Evolutionary conservation across 345 rosid genomes (phyloP).

Genomic region (Citrus mangshanensis): DNA sequence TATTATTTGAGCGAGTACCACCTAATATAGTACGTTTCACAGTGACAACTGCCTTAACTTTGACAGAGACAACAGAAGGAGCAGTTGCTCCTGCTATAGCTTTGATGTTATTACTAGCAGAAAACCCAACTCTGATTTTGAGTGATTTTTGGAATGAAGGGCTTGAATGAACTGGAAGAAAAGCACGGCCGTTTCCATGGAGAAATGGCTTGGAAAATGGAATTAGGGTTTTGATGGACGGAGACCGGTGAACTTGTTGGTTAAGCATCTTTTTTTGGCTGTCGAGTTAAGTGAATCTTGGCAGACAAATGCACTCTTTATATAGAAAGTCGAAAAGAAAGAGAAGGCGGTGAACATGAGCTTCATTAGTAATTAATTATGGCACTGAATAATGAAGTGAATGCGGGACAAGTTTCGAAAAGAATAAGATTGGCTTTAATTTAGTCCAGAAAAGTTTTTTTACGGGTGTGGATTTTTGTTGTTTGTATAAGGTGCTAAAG

Average conservation of each 20-base stretch:
- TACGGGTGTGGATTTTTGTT: not conserved
- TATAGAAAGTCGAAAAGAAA: not conserved
- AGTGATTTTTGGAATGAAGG: not conserved
- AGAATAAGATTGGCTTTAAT: not conserved
- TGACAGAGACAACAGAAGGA: not conserved
- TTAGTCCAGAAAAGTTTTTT: too few relatives aligned
- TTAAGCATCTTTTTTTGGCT: not conserved
- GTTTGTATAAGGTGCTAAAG: not conserved
- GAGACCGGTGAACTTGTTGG: constrained; percentile 21
- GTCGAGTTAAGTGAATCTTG: not conserved
- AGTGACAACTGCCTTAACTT: not conserved
- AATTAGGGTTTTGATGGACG: constrained; percentile 5
- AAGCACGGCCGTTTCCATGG: constrained; percentile 20
- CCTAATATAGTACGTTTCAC: not conserved
- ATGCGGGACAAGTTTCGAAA: not conserved
- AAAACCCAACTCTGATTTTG: constrained; percentile 7
- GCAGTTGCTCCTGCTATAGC: not conserved
- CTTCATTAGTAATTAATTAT: not conserved
- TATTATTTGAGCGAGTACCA: not conserved
- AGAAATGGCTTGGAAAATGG: constrained; percentile 27
- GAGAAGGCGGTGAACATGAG: not conserved
- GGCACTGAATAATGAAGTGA: not conserved
- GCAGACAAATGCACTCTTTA: not conserved
- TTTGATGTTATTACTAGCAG: not conserved
- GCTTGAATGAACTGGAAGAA: not conserved